Base-by-base conservation (phyloP, 2,329 filamentous ascomycete genomes). In the Grosmannia huntii region DNA sequence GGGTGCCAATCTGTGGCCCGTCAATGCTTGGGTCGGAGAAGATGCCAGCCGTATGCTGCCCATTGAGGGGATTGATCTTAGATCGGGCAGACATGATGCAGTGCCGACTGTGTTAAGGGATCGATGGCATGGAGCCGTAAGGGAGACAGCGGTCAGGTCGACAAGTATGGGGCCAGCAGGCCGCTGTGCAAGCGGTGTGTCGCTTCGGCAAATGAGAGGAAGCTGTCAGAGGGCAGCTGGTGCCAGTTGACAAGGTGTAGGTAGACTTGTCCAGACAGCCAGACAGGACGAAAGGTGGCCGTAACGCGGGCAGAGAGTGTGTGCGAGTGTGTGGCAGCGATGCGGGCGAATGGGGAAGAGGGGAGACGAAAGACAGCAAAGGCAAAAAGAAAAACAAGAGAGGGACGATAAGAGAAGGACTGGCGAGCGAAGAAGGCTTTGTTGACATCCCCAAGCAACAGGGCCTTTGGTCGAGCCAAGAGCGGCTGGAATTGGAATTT, bases 1-100 rank as follows among this genome's bases (percentile, higher is more conserved):
- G 77, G 1, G 91, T 97, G 64, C 94, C 94, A 67, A 99, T 96
- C 60, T 89, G 80, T 4, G 94, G 92, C 1, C 94, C 94, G 70
- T 97, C 92, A 59, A 95, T 82, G 23, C 85, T 89, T 85, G 95
- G 90, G 73, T 96, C 91, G 55, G 91, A 88, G 73, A 89, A 96
- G 70, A 96, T 96, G 68, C 92, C 92, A 5, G 92, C 87, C 28
- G 91, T 90, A 74, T 96, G 91, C 68, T 83, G 82, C 65, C 78
- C 78, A 68, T 80, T 82, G 67, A 84, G 73, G 57, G 78, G 71
- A 66, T 81, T 78, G 59, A 72, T 58, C 70, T 82, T 84, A 59
- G 74, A 65, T 67, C 79, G 82, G 65, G 75, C 66, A 60, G 79
- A 68, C 79, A 84, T 82, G 38, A 27, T 50, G 44, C 16, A 16